Evolutionary conservation across 371 early-diverging fungal species (phyloP).

Genomic region (Mucor irregularis): DNA sequence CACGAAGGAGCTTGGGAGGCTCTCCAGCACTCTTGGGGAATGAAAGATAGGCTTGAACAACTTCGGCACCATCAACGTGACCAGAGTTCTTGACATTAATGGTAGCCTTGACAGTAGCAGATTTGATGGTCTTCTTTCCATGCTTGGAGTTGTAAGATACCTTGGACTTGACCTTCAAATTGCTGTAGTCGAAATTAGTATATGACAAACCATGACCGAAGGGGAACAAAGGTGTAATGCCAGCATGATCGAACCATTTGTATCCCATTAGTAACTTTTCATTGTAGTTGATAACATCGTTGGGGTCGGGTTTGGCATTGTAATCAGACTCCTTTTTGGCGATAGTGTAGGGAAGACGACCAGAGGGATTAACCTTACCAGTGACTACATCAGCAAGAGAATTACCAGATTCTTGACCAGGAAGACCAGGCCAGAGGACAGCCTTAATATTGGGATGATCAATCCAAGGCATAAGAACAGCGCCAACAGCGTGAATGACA

Average conservation of each 20-base stretch:
- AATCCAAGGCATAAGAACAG: constrained; percentile 61
- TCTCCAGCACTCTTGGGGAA: constrained; percentile 50
- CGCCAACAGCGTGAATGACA: constrained; percentile 61
- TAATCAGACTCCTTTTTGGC: constrained; percentile 43
- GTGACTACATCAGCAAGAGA: constrained; percentile 60
- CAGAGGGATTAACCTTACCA: constrained; percentile 62
- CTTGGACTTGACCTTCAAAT: constrained; percentile 18
- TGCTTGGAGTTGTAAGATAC: too few species aligned
- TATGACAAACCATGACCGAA: constrained; percentile 72
- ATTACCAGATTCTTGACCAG: constrained; percentile 64
- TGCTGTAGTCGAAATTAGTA: constrained; percentile 53
- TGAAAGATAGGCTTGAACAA: constrained; percentile 57
- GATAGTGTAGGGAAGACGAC: constrained; percentile 64
- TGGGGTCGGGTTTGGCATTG: constrained; percentile 4
- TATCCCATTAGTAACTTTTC: constrained; percentile 62
- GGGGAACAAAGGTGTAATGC: constrained; percentile 50
- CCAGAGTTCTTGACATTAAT: constrained; percentile 54
- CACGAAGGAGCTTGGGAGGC: constrained; percentile 57
- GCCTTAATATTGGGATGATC: constrained; percentile 59
- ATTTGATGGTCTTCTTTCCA: neutral
- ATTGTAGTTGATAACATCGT: constrained; percentile 30
- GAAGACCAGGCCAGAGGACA: constrained; percentile 52
- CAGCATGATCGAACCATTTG: constrained; percentile 48
- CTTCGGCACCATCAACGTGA: constrained; percentile 50
- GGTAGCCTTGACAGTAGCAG: constrained; percentile 26